phyloP scores from a whole-genome alignment of 352 stramenopile species.

The Globisporangium solare region DNA sequence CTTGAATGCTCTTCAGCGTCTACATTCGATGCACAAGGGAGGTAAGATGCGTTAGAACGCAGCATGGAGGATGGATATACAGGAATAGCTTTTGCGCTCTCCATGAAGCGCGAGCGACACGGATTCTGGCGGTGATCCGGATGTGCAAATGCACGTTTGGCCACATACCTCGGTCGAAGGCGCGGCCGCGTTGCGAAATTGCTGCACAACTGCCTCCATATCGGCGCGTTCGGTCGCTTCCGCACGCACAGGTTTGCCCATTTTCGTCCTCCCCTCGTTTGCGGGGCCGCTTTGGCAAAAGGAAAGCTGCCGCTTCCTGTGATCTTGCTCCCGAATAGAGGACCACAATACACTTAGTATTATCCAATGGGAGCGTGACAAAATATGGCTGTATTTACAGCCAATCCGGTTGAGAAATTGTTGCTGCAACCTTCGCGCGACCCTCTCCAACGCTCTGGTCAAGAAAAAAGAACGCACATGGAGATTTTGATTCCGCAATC shows the following conservation, averaged over 20 bases:
- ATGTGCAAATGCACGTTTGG: not conserved
- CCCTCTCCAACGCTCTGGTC: not conserved
- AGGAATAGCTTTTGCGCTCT: no score
- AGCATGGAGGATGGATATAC: no score
- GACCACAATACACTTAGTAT: no score
- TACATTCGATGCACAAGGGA: not conserved
- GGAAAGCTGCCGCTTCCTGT: not conserved
- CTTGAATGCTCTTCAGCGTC: conserved; percentile 17
- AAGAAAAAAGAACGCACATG: not conserved
- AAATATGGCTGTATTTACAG: no score
- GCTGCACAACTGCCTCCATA: conserved; percentile 8
- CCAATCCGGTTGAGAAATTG: no score
- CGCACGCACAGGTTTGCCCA: not conserved
- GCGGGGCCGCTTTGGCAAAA: no score
- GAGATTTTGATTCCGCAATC: not conserved
- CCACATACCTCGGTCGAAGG: conserved; percentile 6
- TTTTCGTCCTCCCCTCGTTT: not conserved
- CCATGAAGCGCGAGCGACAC: not conserved
- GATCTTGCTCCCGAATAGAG: not conserved
- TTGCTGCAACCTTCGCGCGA: no score
- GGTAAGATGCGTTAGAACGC: not conserved
- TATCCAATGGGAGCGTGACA: no score
- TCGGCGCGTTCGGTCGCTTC: not conserved
- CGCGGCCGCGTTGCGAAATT: not conserved
- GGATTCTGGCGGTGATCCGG: no score